Base-by-base conservation (phyloP, 345 rosid genomes). In the Eucalyptus paniculata region DNA sequence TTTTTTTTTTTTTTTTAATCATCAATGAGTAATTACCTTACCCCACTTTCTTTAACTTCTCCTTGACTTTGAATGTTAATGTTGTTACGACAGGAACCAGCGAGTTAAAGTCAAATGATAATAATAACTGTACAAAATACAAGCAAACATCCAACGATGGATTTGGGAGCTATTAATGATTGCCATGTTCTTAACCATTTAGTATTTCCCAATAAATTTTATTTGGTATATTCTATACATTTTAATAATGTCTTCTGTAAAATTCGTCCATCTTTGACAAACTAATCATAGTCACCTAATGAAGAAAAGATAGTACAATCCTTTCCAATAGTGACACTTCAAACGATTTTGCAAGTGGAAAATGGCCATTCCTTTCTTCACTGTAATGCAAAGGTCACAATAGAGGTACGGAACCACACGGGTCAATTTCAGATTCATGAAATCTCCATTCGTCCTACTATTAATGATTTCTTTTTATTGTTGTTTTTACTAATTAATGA, bases 81-180 rank as follows among this genome's bases (percentile, higher is more conserved):
- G 4, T 72, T 10, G 4, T 19, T 37, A 34, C 14, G 4, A n/a
- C 6, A 15, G 18, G 18, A 9, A n/a, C 1, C 0, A 2, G 19
- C 0, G 8, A 37, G 28, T 37, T 72, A 72, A 37, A 19, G 45
- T 37, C 12, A 72, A 53, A 19, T 19, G 82, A 11, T 9, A 11
- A 19, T 37, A 37, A 72, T 72, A 37, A 72, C 0, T 3, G 45
- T 72, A 72, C 26, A 1, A 10, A 3, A 37, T 37, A 72, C 44
- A 6, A 72, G 28, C 45, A 72, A 72, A 19, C 23, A 10, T 72
- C 45, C 3, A 37, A 72, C 3, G 4, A 72, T 6, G 5, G 45
- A 72, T 42, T 1, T 1, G 12, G 6, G 82, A 40, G 82, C 82
- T 10, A 19, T 40, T 37, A 34, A 72, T 37, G 26, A 72, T 72